Base-by-base conservation (phyloP, 2,329 filamentous ascomycete genomes). In the Oidium heveae region DNA sequence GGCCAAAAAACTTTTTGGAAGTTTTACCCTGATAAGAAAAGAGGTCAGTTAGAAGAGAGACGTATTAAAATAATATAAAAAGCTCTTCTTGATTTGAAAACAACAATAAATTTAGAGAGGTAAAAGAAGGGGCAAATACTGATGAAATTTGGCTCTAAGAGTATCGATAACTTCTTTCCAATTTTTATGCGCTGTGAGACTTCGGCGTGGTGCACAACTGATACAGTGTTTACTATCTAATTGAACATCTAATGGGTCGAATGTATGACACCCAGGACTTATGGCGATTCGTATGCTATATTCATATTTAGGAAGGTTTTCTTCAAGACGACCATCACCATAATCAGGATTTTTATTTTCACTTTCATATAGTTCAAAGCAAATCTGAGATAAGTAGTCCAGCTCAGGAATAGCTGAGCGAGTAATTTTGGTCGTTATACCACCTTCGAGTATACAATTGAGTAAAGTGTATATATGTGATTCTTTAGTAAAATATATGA, bases 401-500 rank as follows among this genome's bases (percentile, higher is more conserved):
- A 98, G 79, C 68, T 98, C 91, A 0, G 91, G 91, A 59, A 98
- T 98, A 43, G 86, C 87, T 63, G 86, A 88, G 39, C 93, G 83
- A 62, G 86, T 84, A 64, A 98, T 96, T 71, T 98, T 98, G 24
- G 89, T 95, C 64, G 93, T 84, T 59, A 98, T 85, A 33, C 91
- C 93, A 57, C 93, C 91, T 67, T 98, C 91, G 28, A 98, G 76
- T 61, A 98, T 96, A 66, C 89, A 96, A 67, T 98, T 98, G 56
- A 98, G 77, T 5, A 98, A 75, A 5, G 91, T 98, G 70, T 98
- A 98, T 59, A 98, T 95, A 66, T 98, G 91, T 0, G 86, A 94
- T 68, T 98, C 91, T 68, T 98, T 98, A 59, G 91, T 98, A 68
- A 98, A 98, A 70, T 98, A 98, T 69, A 96, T 86, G 72, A 96